phyloP scores from a whole-genome alignment of 352 stramenopile genomes.

The Globisporangium viniferum region DNA sequence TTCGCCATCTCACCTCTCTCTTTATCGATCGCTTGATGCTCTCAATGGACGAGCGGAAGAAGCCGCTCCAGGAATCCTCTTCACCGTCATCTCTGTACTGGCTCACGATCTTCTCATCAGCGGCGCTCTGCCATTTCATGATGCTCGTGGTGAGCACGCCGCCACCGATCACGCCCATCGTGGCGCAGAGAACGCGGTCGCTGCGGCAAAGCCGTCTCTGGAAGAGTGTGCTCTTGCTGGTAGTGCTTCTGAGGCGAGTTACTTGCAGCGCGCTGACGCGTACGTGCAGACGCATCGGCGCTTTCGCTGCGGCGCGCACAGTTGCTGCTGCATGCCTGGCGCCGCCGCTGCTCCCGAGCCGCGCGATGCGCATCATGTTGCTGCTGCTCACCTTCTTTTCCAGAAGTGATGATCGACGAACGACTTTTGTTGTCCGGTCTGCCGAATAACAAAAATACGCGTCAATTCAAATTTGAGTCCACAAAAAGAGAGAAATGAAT shows the following conservation, averaged over 20 bases:
- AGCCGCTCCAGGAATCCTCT: constrained; percentile 19
- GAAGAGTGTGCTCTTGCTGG: background rate
- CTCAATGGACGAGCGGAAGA: constrained; percentile 16
- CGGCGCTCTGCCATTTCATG: background rate
- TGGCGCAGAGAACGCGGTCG: constrained; percentile 47
- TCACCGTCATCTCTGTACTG: constrained; percentile 14
- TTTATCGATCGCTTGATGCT: constrained; percentile 18
- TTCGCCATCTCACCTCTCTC: background rate
- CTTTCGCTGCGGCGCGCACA: background rate
- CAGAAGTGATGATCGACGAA: background rate
- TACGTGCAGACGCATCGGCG: background rate
- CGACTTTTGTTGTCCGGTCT: background rate
- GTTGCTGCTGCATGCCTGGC: background rate
- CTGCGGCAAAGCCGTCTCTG: constrained; percentile 15
- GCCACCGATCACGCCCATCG: constrained; percentile 45
- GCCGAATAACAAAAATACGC: background rate
- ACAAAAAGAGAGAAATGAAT: background rate
- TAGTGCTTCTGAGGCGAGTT: background rate
- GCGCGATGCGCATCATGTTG: constrained; percentile 11
- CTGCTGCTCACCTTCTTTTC: background rate
- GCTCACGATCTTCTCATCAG: background rate
- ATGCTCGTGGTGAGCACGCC: constrained; percentile 40
- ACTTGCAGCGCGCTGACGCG: constrained; percentile 3
- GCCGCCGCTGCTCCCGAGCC: background rate
- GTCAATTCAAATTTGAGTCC: constrained; percentile 1